These are phyloP conservation scores for Penicillium longicatenatum DNA, from an alignment of 495 filamentous ascomycete genomes.

Conservation along the genomic window DNA sequence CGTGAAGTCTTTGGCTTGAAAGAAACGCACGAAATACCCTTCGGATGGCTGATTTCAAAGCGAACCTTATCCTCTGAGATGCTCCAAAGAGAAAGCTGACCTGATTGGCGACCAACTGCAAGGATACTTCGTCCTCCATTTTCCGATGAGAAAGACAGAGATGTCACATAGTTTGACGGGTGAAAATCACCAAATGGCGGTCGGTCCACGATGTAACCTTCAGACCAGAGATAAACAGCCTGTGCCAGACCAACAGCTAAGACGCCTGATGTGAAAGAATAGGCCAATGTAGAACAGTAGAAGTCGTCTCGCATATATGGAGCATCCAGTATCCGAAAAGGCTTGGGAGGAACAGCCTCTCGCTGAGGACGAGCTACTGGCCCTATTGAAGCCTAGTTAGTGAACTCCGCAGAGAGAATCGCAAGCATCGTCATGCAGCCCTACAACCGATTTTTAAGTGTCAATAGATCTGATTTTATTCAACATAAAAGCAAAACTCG, in stretches of 20 bases:
- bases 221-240: slow-evolving; percentile 88
- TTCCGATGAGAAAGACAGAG: slow-evolving; percentile 82
- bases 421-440: not conserved
- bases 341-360: slow-evolving; percentile 60
- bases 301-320: slow-evolving; percentile 89
- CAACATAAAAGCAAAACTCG: not conserved
- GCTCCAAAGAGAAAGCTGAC: slow-evolving; percentile 62
- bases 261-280: slow-evolving; percentile 68
- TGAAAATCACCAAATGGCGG: slow-evolving; percentile 45
- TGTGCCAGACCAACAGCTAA: slow-evolving; percentile 86
- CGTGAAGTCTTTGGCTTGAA: slow-evolving; percentile 58
- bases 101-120: slow-evolving; percentile 79
- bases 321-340: slow-evolving; percentile 89
- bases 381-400: slow-evolving; percentile 28
- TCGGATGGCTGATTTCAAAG: slow-evolving; percentile 71
- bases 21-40: slow-evolving; percentile 72
- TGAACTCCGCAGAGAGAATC: not conserved
- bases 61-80: slow-evolving; percentile 61
- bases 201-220: slow-evolving; percentile 57
- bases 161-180: slow-evolving; percentile 67
- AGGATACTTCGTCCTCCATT: slow-evolving; percentile 78
- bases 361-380: slow-evolving; percentile 13
- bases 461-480: not conserved
- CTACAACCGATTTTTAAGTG: not conserved
- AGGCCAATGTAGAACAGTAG: slow-evolving; percentile 90